Base-by-base conservation (phyloP, 306 rosid species). In the Gynostemma pentaphyllum region DNA sequence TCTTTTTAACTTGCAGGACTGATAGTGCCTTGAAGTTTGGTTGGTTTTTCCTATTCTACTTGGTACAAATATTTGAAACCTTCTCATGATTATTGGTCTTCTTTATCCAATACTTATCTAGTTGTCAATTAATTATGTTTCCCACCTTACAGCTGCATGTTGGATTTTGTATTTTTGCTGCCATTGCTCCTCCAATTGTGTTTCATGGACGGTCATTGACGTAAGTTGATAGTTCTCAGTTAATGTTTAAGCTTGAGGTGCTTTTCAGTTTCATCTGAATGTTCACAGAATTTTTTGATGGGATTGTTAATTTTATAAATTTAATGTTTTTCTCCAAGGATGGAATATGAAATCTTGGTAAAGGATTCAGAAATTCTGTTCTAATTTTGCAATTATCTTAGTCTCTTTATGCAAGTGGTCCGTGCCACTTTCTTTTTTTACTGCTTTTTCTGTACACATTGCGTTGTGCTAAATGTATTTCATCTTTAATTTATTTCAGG, bases 101-200 rank as follows among this genome's bases (percentile, higher is more conserved):
- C 29, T 65, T 13, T 5, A 14, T 9, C 29, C 57, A 19, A 29
- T 24, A 8, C 29, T 28, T 16, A 32, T 46, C 14, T 48, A 32
- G 45, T 51, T 24, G 30, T 75, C 51, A 26, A 52, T 68, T 76
- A 66, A 81, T 47, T 68, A 62, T 47, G 19, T 69, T 70, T 78
- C 67, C 18, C 19, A 67, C 70, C 27, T 24, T 80, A 76, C 95
- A 92, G 99, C 60, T 92, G 51, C 99, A 92, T 60, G 81, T 92
- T 53, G 87, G 49, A 52, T 92, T 92, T 84, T 92, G 96, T 72
- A 74, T 92, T 62, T 71, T 88, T 59, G 99, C 99, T 68, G 95
- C 99, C 7, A 92, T 92, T 70, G 99, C 99, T 1, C 99, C 99
- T 56, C 99, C 96, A 7, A 40, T 92, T 71, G 99, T 92, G 80